Conservation (phyloP, 495 filamentous ascomycete species). For the Cercophora samala region DNA sequence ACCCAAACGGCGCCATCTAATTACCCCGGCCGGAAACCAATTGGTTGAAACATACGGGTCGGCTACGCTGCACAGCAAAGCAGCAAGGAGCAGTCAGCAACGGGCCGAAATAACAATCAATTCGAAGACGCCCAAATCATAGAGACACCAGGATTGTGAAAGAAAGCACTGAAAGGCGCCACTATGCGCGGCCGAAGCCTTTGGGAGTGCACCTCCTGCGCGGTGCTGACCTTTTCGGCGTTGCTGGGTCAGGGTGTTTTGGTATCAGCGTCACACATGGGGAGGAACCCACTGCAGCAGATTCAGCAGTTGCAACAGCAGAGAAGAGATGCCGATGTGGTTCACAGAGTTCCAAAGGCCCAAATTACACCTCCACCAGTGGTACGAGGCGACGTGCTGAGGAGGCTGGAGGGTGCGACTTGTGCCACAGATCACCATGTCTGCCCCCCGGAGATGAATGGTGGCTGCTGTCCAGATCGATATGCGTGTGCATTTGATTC, state of each 20-base stretch:
- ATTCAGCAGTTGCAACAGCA: conserved; percentile 24
- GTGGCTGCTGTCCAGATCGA: conserved; percentile 43
- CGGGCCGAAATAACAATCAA: background rate
- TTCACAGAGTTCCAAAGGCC: conserved; percentile 40
- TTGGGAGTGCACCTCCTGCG: background rate
- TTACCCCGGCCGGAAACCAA: background rate
- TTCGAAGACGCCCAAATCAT: background rate
- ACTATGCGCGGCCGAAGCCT: background rate
- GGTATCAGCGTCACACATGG: background rate
- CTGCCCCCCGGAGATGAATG: conserved; percentile 37
- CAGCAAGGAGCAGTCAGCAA: background rate
- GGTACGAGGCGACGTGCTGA: conserved; percentile 19
- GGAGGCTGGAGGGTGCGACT: conserved; percentile 7
- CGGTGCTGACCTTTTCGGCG: background rate
- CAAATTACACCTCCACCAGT: conserved; percentile 27
- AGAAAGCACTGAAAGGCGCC: background rate
- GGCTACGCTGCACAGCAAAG: background rate
- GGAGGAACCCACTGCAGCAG: conserved; percentile 13
- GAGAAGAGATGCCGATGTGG: conserved; percentile 21
- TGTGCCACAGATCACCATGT: conserved; percentile 32
- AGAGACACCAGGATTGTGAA: background rate
- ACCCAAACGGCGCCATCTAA: background rate
- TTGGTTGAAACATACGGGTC: background rate
- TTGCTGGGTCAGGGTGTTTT: background rate
- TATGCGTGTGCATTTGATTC: conserved; percentile 44